Base-by-base conservation (phyloP, 805 yeast genomes). In the Wickerhamiella spandovensis region DNA sequence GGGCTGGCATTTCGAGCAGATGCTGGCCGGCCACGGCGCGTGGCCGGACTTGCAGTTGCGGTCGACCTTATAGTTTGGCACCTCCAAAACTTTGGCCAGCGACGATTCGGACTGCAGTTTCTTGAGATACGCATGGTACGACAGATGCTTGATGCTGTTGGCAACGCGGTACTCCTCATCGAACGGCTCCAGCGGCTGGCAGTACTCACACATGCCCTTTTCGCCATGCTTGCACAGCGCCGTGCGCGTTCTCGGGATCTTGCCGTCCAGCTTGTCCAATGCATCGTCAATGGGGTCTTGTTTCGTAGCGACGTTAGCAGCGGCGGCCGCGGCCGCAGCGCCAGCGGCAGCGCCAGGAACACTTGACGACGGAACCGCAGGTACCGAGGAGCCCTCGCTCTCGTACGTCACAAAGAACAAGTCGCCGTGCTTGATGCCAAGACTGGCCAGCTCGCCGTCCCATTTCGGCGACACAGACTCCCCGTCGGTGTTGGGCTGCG, bases 201-300 rank as follows among this genome's bases (percentile, higher is more conserved):
- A 92, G 63, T 88, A 87, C 61, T 92, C 98, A 66, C 98, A 92
- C 97, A 92, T 92, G 1, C 97, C 99, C 58, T 82, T 82, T 38
- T 81, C 90, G 2, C 90, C 84, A 64, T 92, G 98, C 53, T 81
- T 77, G 66, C 98, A 90, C 54, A 88, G 69, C 21, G 60, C 52
- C 1, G 86, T 76, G 54, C 71, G 73, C 37, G 70, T 66, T 32
- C 98, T 74, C 25, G 73, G 66, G 50, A 92, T 86, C 50, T 83
- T 69, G 0, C 98, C 99, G 43, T 76, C 75, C 49, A 77, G 73
- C 25, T 70, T 71, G 47, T 82, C 89, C 32, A 89, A 70, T 10
- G 62, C 63, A 47, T 75, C 75, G 65, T 92, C 98, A 1, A 89
- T 74, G 0, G 75, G 68, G 32, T 38, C 54, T 15, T 15, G 44